These are phyloP conservation scores for Saccharum spontaneum DNA, from an alignment of 176 grass and related monocot genomes.

Conservation along the genomic window DNA sequence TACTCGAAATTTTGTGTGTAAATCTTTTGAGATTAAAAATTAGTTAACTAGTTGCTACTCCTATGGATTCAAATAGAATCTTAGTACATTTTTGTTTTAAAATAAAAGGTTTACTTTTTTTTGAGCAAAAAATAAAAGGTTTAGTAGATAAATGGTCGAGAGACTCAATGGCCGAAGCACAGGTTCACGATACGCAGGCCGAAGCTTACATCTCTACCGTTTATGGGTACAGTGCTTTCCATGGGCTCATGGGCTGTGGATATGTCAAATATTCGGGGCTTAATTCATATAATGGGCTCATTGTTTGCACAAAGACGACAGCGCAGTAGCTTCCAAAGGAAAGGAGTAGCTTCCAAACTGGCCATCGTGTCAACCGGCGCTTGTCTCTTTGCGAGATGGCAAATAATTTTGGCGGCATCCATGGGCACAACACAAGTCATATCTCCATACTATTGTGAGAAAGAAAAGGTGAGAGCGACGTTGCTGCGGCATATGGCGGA, in stretches of 20 bases:
- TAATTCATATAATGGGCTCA: neutral
- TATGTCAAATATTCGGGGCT: neutral
- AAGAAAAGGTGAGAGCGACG: conserved; percentile 10
- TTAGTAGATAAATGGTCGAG: too few species aligned
- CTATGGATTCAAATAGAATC: too few species aligned
- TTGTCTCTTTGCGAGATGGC: neutral
- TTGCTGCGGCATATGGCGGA: neutral
- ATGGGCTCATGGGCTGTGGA: neutral
- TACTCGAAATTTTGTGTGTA: too few species aligned
- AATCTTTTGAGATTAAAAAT: too few species aligned
- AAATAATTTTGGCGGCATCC: neutral
- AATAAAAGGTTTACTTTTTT: too few species aligned
- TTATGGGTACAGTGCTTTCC: neutral
- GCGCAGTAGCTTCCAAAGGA: neutral
- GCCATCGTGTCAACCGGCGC: neutral
- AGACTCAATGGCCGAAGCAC: too few species aligned
- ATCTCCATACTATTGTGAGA: neutral
- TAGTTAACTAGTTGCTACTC: too few species aligned
- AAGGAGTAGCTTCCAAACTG: neutral
- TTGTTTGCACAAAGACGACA: neutral
- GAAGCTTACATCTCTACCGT: neutral
- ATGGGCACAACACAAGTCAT: neutral
- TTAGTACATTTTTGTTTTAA: too few species aligned
- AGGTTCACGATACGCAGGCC: too few species aligned
- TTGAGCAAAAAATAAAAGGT: too few species aligned